These are phyloP conservation scores for Casuarina glauca DNA, from an alignment of 306 rosid species.

Conservation along the genomic window DNA sequence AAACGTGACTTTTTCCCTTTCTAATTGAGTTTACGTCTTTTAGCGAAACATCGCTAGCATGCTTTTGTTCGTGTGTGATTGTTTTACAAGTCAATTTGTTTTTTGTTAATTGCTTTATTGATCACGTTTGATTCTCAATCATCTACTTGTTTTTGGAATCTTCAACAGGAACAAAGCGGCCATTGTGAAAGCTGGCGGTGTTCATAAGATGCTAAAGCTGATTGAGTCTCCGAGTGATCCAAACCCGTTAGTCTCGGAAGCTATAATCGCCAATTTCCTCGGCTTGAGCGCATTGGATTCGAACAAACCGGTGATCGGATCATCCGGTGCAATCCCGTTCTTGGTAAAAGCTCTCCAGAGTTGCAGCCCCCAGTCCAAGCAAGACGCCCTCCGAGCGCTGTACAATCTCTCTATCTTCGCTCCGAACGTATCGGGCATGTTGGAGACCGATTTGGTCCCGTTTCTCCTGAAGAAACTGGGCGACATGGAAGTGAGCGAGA, in stretches of 20 bases:
- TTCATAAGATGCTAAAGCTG: constrained; percentile 87
- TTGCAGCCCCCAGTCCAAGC: constrained; percentile 65
- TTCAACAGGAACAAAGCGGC: constrained; percentile 83
- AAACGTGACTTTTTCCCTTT: not conserved
- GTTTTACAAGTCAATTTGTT: not conserved
- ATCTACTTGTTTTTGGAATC: constrained; percentile 2
- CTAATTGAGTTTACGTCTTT: not conserved
- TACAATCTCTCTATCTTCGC: constrained; percentile 80
- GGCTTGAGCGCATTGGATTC: constrained; percentile 91
- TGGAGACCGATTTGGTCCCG: constrained; percentile 69
- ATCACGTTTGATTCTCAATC: constrained; percentile 8
- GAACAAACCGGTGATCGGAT: constrained; percentile 85
- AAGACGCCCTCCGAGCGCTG: constrained; percentile 87
- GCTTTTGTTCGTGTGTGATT: not conserved
- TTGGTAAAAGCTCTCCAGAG: constrained; percentile 56
- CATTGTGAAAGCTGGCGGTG: constrained; percentile 82
- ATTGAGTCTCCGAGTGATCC: constrained; percentile 50
- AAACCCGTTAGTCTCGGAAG: constrained; percentile 68
- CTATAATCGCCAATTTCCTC: constrained; percentile 86
- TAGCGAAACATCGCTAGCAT: not conserved
- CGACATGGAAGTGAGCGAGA: constrained; percentile 87
- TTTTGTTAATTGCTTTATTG: not conserved
- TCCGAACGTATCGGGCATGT: constrained; percentile 52
- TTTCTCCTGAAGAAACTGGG: constrained; percentile 57
- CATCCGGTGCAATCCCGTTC: constrained; percentile 91